Percentiles rank a stretch among this genome's conserved stretches.
Evolutionary conservation across 1,139 yeast genomes (phyloP).

Genomic region (Yamadazyma taylorii): DNA sequence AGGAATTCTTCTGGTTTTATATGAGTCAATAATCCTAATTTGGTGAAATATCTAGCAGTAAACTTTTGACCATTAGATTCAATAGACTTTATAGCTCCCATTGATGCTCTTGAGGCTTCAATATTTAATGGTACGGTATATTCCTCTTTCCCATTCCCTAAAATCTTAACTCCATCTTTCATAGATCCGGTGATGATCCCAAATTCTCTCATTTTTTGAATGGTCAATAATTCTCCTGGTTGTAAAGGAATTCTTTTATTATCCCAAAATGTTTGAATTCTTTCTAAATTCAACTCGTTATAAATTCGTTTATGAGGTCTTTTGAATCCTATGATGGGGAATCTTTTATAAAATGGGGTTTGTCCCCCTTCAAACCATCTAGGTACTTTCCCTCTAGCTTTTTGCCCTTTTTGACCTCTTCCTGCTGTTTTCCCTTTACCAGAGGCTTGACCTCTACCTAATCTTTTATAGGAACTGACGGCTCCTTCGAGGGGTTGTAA

Average conservation of each 20-base stretch:
- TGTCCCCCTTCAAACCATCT: conserved; percentile 99
- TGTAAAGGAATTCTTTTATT: conserved; percentile 68
- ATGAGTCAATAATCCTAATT: conserved; percentile 69
- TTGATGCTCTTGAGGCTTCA: conserved; percentile 82
- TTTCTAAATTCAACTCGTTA: conserved; percentile 54
- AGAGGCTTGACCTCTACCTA: conserved; percentile 97
- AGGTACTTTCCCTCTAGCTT: conserved; percentile 88
- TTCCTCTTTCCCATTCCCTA: conserved; percentile 63
- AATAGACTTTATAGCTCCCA: conserved; percentile 68
- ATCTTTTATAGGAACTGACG: conserved; percentile 54
- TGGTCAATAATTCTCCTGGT: conserved; percentile 63
- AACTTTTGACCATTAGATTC: conserved; percentile 73
- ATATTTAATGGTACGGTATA: conserved; percentile 65
- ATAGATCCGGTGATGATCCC: conserved; percentile 73
- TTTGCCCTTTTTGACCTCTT: conserved; percentile 98
- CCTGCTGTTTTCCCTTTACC: conserved; percentile 94
- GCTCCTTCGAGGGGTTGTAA: conserved; percentile 45
- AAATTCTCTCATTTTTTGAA: conserved; percentile 62
- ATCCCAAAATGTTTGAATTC: conserved; percentile 62
- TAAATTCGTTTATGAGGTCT: conserved; percentile 52
- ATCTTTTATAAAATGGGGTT: conserved; percentile 85
- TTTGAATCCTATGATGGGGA: conserved; percentile 89
- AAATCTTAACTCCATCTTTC: conserved; percentile 78
- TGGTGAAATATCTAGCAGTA: conserved; percentile 70
- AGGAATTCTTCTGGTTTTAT: conserved; percentile 71